Conservation (phyloP, 331 rosid genomes). For the Rosa hybrid region DNA sequence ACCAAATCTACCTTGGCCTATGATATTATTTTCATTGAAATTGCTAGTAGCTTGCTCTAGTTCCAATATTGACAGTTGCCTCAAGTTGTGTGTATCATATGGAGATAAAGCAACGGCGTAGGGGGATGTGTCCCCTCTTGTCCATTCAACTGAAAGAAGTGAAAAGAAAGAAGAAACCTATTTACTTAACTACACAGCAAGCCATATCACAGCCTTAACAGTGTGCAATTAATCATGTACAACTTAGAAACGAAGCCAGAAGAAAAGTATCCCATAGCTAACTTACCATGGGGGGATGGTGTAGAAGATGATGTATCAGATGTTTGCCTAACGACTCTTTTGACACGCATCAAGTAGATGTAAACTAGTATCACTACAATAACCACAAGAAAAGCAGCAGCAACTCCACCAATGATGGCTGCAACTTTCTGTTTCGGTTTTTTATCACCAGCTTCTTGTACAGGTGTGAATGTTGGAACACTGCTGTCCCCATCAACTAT, state of each 20-base stretch:
- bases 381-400: conserved; percentile 48
- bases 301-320: conserved; percentile 61
- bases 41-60: conserved; percentile 60
- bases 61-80: conserved; percentile 49
- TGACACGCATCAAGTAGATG: conserved; percentile 46
- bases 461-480: conserved; percentile 52
- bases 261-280: neutral
- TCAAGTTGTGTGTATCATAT: conserved; percentile 34
- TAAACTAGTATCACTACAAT: conserved; percentile 39
- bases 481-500: conserved; percentile 38
- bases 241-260: neutral
- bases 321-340: conserved; percentile 40
- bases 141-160: conserved; percentile 50
- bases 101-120: conserved; percentile 36
- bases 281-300: conserved; percentile 61
- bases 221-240: neutral
- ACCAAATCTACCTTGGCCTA: conserved; percentile 75
- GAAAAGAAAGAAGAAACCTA: neutral
- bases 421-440: conserved; percentile 39
- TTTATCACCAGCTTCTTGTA: conserved; percentile 35
- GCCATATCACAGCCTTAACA: conserved; percentile 1
- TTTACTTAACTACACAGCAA: neutral
- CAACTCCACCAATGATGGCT: conserved; percentile 44
- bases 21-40: conserved; percentile 51
- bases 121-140: conserved; percentile 42